Conservation (phyloP, 805 yeast genomes). For the Teunomyces barrocoloradensis region DNA sequence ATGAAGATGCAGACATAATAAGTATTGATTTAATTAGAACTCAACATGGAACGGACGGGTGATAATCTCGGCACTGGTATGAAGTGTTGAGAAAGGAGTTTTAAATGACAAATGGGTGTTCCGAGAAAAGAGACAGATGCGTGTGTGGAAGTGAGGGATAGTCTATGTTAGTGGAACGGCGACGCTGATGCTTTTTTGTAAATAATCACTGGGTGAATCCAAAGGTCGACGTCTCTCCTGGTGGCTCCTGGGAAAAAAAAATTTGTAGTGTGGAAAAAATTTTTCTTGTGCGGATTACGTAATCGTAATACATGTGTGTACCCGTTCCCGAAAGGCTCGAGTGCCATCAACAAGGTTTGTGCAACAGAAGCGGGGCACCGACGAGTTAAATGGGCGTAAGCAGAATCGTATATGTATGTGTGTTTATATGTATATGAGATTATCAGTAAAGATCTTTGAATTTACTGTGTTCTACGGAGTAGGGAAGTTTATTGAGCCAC, state of each 20-base stretch:
- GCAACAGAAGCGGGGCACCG: not conserved
- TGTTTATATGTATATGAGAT: not conserved
- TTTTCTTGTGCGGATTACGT: not conserved
- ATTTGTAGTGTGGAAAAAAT: slow-evolving; percentile 2
- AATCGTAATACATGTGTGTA: not conserved
- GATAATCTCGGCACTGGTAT: not conserved
- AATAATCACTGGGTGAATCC: not conserved
- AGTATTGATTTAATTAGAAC: not conserved
- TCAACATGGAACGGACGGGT: slow-evolving; percentile 7
- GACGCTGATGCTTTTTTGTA: not conserved
- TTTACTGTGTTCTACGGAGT: not conserved
- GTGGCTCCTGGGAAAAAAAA: slow-evolving; percentile 1
- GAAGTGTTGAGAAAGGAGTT: not conserved
- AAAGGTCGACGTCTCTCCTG: not conserved
- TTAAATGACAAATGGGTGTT: not conserved
- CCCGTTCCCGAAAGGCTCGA: too few species aligned
- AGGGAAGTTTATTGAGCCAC: slow-evolving; percentile 1
- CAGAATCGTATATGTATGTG: not conserved
- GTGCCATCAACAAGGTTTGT: too few species aligned
- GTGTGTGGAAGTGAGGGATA: not conserved
- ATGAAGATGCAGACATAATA: slow-evolving; percentile 17
- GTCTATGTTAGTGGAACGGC: not conserved
- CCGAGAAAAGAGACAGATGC: not conserved
- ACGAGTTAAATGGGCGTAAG: not conserved
- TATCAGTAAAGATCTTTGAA: not conserved